These are phyloP conservation scores for Triticum urartu DNA, from an alignment of 176 grass and related monocot genomes.

Conservation along the genomic window DNA sequence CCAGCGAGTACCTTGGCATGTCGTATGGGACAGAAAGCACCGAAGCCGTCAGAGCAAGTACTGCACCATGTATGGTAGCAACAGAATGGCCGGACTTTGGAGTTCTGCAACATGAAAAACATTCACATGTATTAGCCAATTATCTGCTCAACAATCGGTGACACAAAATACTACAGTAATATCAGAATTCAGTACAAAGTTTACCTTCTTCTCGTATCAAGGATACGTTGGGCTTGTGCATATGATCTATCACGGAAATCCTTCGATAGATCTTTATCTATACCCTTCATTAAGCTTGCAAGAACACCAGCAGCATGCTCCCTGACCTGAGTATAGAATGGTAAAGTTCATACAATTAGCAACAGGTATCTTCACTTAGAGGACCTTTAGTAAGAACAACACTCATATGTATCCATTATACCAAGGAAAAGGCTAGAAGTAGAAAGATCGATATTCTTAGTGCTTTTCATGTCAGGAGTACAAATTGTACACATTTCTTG, in stretches of 20 bases:
- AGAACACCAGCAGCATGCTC: slow-evolving; percentile 94
- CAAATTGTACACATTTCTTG: background rate
- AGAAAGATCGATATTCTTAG: background rate
- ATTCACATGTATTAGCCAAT: background rate
- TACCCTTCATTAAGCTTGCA: slow-evolving; percentile 92
- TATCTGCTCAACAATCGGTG: background rate
- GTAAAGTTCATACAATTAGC: slow-evolving; percentile 9
- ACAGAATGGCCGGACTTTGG: slow-evolving; percentile 49
- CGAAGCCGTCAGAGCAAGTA: slow-evolving; percentile 88
- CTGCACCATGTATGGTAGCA: slow-evolving; percentile 78
- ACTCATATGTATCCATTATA: background rate
- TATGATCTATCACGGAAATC: slow-evolving; percentile 81
- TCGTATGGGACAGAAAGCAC: slow-evolving; percentile 94
- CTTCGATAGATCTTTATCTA: slow-evolving; percentile 69
- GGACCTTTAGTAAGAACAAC: background rate
- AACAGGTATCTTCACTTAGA: background rate
- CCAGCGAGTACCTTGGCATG: slow-evolving; percentile 76
- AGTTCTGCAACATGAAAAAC: slow-evolving; percentile 45
- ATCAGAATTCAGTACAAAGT: slow-evolving; percentile 11
- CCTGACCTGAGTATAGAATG: slow-evolving; percentile 63
- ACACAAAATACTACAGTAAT: background rate
- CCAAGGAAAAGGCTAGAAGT: background rate
- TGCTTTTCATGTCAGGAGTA: background rate
- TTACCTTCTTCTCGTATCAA: slow-evolving; percentile 54
- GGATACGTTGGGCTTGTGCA: slow-evolving; percentile 59